Evolutionary conservation across 2,329 filamentous ascomycete species (phyloP).

Genomic region (Calonectria multiphialidica): DNA sequence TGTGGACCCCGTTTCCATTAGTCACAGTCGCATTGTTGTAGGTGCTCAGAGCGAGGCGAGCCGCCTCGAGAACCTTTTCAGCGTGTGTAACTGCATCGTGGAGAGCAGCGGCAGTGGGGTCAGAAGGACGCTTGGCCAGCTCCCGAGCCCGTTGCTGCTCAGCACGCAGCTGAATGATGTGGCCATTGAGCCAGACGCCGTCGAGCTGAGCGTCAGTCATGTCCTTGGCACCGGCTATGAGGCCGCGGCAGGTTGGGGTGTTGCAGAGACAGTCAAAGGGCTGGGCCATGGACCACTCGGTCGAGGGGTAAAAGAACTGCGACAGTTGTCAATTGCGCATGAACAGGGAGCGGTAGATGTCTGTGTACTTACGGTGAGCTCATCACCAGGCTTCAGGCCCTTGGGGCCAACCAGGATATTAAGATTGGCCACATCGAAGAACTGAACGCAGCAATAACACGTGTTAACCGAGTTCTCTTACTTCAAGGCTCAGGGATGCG

Average conservation of each 20-base stretch:
- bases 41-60: conserved; percentile 55
- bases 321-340: neutral
- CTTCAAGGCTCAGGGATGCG: neutral
- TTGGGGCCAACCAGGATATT: conserved; percentile 69
- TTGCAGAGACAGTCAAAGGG: conserved; percentile 76
- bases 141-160: conserved; percentile 45
- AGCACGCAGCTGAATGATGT: conserved; percentile 68
- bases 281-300: conserved; percentile 81
- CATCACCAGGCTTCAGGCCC: conserved; percentile 67
- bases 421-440: conserved; percentile 70
- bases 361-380: conserved; percentile 62
- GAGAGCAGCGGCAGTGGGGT: conserved; percentile 58
- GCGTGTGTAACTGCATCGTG: conserved; percentile 58
- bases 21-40: conserved; percentile 45
- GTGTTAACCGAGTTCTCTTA: conserved; percentile 22
- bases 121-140: conserved; percentile 37
- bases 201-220: conserved; percentile 67
- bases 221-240: conserved; percentile 72
- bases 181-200: conserved; percentile 71
- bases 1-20: conserved; percentile 30
- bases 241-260: conserved; percentile 67
- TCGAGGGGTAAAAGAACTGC: conserved; percentile 81
- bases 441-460: conserved; percentile 51
- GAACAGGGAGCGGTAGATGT: neutral
- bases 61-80: conserved; percentile 60